Evolutionary conservation across 148 eudicot genomes (phyloP).

Genomic region (Spergularia bocconei): DNA sequence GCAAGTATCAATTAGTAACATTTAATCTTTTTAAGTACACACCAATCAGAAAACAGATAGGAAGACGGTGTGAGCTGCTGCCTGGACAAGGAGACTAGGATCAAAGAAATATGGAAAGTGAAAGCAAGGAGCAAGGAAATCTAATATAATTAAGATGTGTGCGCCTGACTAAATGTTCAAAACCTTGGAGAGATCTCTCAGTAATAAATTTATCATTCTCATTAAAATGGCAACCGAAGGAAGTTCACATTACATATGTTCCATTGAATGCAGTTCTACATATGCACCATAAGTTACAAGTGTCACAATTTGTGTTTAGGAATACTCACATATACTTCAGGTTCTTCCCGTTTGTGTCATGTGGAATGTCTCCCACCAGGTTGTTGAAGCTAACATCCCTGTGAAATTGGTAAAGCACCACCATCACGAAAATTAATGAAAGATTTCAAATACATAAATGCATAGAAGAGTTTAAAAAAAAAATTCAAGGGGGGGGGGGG

Average conservation of each 20-base stretch:
- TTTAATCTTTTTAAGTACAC: neutral
- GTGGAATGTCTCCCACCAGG: constrained; percentile 52
- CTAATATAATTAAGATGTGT: neutral
- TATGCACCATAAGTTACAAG: neutral
- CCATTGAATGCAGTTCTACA: neutral
- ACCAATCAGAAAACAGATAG: neutral
- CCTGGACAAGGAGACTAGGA: neutral
- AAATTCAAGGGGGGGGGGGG: too few species aligned
- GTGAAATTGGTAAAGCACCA: constrained; percentile 19
- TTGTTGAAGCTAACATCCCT: constrained; percentile 75
- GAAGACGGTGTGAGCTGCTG: neutral
- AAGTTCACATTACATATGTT: neutral
- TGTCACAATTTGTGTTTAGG: neutral
- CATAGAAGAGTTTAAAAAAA: too few species aligned
- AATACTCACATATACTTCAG: constrained; percentile 57
- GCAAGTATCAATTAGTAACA: too few species aligned
- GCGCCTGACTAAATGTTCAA: neutral
- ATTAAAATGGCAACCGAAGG: neutral
- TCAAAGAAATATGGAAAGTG: constrained; percentile 1
- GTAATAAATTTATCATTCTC: neutral
- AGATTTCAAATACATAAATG: neutral
- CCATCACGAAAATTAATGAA: neutral
- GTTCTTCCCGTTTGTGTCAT: constrained; percentile 34
- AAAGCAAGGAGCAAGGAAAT: neutral
- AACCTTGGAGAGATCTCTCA: neutral